Evolutionary conservation across 73 alveolate genomes (phyloP).

Genomic region (Tetrahymena elliotti): DNA sequence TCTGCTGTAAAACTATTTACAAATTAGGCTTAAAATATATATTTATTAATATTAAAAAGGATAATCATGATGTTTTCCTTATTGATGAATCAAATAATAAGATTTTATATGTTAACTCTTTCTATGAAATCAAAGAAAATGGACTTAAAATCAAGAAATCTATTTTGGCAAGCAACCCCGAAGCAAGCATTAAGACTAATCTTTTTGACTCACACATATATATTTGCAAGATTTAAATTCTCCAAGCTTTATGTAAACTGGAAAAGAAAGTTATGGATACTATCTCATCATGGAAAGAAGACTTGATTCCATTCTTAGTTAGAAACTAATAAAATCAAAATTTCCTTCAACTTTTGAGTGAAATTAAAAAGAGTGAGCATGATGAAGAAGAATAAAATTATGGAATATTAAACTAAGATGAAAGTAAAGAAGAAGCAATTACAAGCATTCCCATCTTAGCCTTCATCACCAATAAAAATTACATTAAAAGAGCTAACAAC

Average conservation of each 20-base stretch:
- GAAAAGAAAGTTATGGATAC: background rate
- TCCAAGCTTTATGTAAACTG: background rate
- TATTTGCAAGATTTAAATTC: slow-evolving; percentile 5
- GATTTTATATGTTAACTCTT: background rate
- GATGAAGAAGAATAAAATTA: background rate
- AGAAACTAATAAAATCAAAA: slow-evolving; percentile 2
- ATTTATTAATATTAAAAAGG: background rate
- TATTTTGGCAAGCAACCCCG: background rate
- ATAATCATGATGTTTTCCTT: background rate
- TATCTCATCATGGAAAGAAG: slow-evolving; percentile 8
- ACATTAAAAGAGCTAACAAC: slow-evolving; percentile 28
- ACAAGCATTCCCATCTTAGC: slow-evolving; percentile 3
- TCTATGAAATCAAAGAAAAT: background rate
- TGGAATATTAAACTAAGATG: background rate
- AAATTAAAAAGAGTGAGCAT: background rate
- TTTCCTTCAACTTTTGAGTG: background rate
- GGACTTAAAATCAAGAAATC: background rate
- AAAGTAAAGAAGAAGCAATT: background rate
- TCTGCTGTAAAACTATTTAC: background rate
- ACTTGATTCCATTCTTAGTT: slow-evolving; percentile 2
- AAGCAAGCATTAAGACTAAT: slow-evolving; percentile 3
- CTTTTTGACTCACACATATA: slow-evolving; percentile 33
- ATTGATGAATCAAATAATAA: background rate
- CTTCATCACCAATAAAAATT: slow-evolving; percentile 1
- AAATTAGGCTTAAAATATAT: background rate